phyloP scores from a whole-genome alignment of 768 basidiomycete species.

The Dentipellis fragilis region DNA sequence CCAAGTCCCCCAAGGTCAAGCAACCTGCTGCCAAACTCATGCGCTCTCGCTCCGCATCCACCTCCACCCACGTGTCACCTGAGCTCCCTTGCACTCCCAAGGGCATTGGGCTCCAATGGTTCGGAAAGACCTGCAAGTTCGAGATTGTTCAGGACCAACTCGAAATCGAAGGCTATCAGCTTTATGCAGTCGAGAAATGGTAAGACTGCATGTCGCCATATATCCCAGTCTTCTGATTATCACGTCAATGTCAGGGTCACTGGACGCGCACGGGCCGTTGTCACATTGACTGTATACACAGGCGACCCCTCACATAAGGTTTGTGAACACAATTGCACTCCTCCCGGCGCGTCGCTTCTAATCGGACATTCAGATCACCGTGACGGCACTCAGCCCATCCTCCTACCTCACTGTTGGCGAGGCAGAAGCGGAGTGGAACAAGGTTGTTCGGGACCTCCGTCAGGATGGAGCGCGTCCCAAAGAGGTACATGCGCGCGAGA shows the following conservation, averaged over 20 bases:
- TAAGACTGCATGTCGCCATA: slow-evolving; percentile 16
- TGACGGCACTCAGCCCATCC: slow-evolving; percentile 44
- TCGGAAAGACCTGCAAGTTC: slow-evolving; percentile 36
- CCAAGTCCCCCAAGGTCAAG: slow-evolving; percentile 9
- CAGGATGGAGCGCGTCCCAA: slow-evolving; percentile 68
- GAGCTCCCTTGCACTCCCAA: not conserved
- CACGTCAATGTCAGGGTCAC: slow-evolving; percentile 41
- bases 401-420: slow-evolving; percentile 31
- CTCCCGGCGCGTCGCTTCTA: not conserved
- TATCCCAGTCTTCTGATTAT: not conserved
- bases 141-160: slow-evolving; percentile 38
- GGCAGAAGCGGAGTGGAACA: slow-evolving; percentile 48
- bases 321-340: not conserved
- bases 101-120: slow-evolving; percentile 24
- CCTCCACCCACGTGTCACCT: not conserved
- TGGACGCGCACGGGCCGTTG: slow-evolving; percentile 48
- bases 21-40: slow-evolving; percentile 3
- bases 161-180: slow-evolving; percentile 56
- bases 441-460: slow-evolving; percentile 48
- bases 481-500: slow-evolving; percentile 30
- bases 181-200: slow-evolving; percentile 87
- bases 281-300: slow-evolving; percentile 66
- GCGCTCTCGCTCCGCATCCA: slow-evolving; percentile 6
- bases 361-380: slow-evolving; percentile 37
- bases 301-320: slow-evolving; percentile 64